Percentiles rank a stretch among this genome's conserved stretches.
phyloP scores from a whole-genome alignment of 2,329 filamentous ascomycete genomes.

The Cladorrhinum sp. region DNA sequence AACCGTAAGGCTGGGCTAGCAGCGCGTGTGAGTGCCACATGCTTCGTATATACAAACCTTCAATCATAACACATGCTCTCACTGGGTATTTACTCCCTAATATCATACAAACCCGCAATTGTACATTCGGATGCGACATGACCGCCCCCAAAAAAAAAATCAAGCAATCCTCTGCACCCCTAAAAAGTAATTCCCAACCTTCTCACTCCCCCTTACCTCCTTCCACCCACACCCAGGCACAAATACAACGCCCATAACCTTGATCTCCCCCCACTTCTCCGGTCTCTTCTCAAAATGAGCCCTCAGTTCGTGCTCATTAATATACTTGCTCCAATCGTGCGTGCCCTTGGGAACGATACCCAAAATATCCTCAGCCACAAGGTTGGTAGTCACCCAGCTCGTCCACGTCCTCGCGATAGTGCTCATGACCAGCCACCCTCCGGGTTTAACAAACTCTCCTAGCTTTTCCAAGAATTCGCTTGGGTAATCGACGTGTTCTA shows the following conservation, averaged over 20 bases:
- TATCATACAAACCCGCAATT: neutral
- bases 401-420: constrained; percentile 89
- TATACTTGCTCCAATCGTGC: constrained; percentile 95
- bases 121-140: neutral
- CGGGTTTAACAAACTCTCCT: constrained; percentile 75
- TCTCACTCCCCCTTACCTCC: constrained; percentile 75
- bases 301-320: constrained; percentile 77
- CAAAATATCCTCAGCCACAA: constrained; percentile 84
- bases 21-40: neutral
- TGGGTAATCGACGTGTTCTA: constrained; percentile 84
- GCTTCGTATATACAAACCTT: neutral
- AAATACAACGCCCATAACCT: constrained; percentile 80
- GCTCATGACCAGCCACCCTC: constrained; percentile 88
- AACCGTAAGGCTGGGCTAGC: constrained; percentile 48
- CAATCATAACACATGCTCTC: neutral
- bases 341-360: constrained; percentile 88
- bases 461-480: constrained; percentile 69
- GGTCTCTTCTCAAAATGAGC: constrained; percentile 46
- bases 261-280: constrained; percentile 54
- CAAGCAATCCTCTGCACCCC: constrained; percentile 56
- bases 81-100: neutral
- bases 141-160: neutral
- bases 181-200: constrained; percentile 94
- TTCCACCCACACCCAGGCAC: constrained; percentile 89
- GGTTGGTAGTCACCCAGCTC: constrained; percentile 88